These are phyloP conservation scores for Penicillium crustosum DNA, from an alignment of 2,329 filamentous ascomycete species.

Conservation along the genomic window DNA sequence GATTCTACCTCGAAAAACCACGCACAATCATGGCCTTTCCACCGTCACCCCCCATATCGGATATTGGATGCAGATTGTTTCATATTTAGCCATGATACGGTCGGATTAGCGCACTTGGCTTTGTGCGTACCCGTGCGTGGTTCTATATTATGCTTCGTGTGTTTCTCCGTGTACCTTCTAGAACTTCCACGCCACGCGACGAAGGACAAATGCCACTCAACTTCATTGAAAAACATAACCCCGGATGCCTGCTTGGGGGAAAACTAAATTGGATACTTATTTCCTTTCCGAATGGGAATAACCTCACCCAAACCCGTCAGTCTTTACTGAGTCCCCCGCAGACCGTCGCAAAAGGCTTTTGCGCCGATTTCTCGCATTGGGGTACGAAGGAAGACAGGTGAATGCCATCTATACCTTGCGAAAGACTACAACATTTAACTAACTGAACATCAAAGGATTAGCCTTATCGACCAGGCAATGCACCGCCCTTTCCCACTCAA, in stretches of 20 bases:
- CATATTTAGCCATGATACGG: too few relatives aligned
- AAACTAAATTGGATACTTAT: not conserved
- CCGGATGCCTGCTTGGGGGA: not conserved
- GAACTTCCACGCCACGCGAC: not conserved
- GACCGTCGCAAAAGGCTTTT: not conserved
- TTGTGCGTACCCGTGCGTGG: too few relatives aligned
- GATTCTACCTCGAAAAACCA: too few relatives aligned
- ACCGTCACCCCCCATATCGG: too few relatives aligned
- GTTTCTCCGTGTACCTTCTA: not conserved
- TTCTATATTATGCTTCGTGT: not conserved
- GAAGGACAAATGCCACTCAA: not conserved
- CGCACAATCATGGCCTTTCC: too few relatives aligned
- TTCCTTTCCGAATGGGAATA: not conserved
- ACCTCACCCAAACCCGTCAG: not conserved
- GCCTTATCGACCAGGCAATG: not conserved
- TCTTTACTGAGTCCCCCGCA: not conserved
- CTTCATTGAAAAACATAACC: not conserved
- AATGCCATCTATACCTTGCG: not conserved
- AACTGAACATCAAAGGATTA: constrained; percentile 1
- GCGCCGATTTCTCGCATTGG: not conserved
- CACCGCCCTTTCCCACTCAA: constrained; percentile 5
- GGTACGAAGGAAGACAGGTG: not conserved
- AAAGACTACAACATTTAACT: not conserved
- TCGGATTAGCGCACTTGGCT: too few relatives aligned
- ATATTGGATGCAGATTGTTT: too few relatives aligned